Evolutionary conservation across 495 filamentous ascomycete species (phyloP), one percentile per base, ranked within the genome.

Genomic region (Aspergillus nidulans): DNA sequence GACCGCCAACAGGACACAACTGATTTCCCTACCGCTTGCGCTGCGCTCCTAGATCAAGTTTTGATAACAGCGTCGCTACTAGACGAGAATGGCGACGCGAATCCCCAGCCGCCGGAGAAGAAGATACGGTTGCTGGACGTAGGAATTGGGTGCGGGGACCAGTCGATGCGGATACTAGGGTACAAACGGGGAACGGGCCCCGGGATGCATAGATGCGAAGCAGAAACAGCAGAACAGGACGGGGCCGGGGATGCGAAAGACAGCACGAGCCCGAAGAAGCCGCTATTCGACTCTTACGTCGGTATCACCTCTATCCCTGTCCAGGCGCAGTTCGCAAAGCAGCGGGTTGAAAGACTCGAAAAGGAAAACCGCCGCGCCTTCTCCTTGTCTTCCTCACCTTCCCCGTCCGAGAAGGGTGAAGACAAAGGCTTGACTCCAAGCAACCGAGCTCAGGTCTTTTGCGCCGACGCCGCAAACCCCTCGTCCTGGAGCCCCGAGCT

Each of bases 101-200:
- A 25, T 21, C 10, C 42, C 2, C 38, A 41, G 20, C 23, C 34
- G 16, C 4, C 44, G 54, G 23, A 13, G 3, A 32, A 9, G 12
- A 52, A 49, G 13, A 18, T 76, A 3, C 63, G 58, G 16, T 34
- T 80, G 8, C 45, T 80, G 9, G 77, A 80, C 56, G 64, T 80
- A 2, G 77, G 77, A 16, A 73, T 77, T 44, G 77, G 77, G 7
- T 80, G 77, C 41, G 77, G 77, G 18, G 77, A 79, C 53, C 77
- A 80, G 56, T 70, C 67, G 1, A 8, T 76, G 13, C 36, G 47
- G 32, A 19, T 39, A 0, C 34, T 49, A 32, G 21, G 21, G 9
- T 49, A 49, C 10, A 49, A 24, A 16, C 10, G 25, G 36, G 26
- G 15, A 18, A 13, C n/a, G 20, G 30, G 24, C 10, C n/a, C 1